Percentiles rank a stretch among this genome's conserved stretches.
These are phyloP conservation scores for Melampsora larici-populina DNA, from an alignment of 1,284 basidiomycete species.

Conservation along the genomic window DNA sequence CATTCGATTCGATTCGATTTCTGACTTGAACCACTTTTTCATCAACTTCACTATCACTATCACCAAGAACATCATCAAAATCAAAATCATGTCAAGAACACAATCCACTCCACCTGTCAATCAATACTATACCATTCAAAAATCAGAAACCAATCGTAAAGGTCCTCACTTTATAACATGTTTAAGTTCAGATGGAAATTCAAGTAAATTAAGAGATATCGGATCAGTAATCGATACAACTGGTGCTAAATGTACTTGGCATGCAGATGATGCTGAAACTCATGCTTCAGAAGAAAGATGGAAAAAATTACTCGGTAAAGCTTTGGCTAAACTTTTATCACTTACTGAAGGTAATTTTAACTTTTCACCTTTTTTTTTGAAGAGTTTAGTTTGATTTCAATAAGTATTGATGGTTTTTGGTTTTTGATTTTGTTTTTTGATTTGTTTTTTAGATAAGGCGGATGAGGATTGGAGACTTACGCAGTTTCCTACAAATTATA, in stretches of 20 bases:
- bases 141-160: background rate
- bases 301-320: slow-evolving; percentile 29
- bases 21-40: too few species aligned
- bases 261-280: background rate
- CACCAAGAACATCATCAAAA: too few species aligned
- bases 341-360: slow-evolving; percentile 14
- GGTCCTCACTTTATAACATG: slow-evolving; percentile 30
- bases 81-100: background rate
- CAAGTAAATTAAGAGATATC: slow-evolving; percentile 6
- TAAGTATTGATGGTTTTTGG: background rate
- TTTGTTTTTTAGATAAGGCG: background rate
- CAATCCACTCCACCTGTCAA: background rate
- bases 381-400: background rate
- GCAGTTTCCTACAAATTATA: slow-evolving; percentile 32
- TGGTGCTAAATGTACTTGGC: slow-evolving; percentile 22
- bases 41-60: too few species aligned
- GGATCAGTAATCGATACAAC: slow-evolving; percentile 12
- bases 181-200: slow-evolving; percentile 18
- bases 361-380: background rate
- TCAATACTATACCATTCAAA: background rate
- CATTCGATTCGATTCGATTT: too few species aligned
- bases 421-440: background rate
- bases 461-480: slow-evolving; percentile 40
- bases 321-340: slow-evolving; percentile 4
- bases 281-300: slow-evolving; percentile 6